Conservation (phyloP, 2,329 filamentous ascomycete genomes). For the Pseudocercospora fijiensis region DNA sequence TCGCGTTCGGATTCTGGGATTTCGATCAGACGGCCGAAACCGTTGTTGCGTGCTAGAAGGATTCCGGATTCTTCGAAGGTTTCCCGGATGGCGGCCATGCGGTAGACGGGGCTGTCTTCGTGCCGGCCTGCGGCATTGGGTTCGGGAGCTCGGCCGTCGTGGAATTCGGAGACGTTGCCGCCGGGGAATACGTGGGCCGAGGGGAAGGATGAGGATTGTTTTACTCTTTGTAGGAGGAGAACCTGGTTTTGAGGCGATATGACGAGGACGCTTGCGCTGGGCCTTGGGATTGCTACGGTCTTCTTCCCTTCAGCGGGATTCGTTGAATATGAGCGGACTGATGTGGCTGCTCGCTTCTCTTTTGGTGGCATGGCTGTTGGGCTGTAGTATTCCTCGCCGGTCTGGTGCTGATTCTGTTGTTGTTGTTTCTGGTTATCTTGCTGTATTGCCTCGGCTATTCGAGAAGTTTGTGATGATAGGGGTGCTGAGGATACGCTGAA, state of each 20-base stretch:
- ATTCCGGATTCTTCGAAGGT: conserved; percentile 96
- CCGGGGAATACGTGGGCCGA: conserved; percentile 95
- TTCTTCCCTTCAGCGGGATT: conserved; percentile 37
- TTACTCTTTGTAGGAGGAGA: conserved; percentile 80
- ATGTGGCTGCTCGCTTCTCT: conserved; percentile 18
- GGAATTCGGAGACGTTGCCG: conserved; percentile 73
- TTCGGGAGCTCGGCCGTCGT: conserved; percentile 65
- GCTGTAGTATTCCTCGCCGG: conserved; percentile 1
- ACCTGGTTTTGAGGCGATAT: conserved; percentile 85
- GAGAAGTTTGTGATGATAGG: background rate
- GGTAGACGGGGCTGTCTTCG: conserved; percentile 68
- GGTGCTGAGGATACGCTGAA: background rate
- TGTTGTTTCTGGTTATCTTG: conserved; percentile 1
- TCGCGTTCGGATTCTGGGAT: conserved; percentile 62
- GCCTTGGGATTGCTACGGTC: conserved; percentile 52
- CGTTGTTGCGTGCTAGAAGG: conserved; percentile 62
- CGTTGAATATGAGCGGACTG: conserved; percentile 16
- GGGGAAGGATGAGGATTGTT: conserved; percentile 78
- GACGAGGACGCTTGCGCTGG: conserved; percentile 74
- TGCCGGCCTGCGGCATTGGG: conserved; percentile 59
- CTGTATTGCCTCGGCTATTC: conserved; percentile 8
- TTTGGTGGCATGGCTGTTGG: conserved; percentile 9
- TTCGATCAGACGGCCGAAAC: conserved; percentile 58
- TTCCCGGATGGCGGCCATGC: conserved; percentile 82
- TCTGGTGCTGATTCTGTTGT: conserved; percentile 2